Conservation (phyloP, 495 filamentous ascomycete species). For the Schizothecium vesticola region DNA sequence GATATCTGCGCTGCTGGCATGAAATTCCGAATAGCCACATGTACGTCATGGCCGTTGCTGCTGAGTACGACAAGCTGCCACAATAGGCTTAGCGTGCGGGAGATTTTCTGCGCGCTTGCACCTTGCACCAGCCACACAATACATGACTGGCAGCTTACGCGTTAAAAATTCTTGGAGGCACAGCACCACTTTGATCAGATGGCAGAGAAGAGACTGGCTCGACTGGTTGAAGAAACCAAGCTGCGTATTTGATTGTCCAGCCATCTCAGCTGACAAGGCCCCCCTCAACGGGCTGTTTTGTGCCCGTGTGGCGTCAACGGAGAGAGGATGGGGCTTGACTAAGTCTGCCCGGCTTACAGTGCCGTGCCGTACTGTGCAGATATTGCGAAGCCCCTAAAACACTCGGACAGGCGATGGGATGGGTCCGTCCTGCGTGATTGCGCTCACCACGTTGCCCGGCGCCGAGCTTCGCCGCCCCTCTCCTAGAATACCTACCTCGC, state of each 20-base stretch:
- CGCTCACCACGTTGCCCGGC: background rate
- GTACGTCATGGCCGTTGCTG: slow-evolving; percentile 3
- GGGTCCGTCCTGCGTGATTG: background rate
- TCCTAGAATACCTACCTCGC: background rate
- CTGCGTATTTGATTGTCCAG: too few relatives aligned
- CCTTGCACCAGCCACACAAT: background rate
- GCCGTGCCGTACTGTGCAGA: background rate
- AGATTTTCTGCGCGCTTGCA: background rate
- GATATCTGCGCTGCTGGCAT: background rate
- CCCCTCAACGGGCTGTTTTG: too few relatives aligned
- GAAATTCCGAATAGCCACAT: slow-evolving; percentile 1
- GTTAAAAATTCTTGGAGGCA: background rate
- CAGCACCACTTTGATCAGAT: background rate
- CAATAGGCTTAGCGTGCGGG: slow-evolving; percentile 8
- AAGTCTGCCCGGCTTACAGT: background rate
- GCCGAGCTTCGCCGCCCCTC: slow-evolving; percentile 6
- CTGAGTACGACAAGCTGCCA: slow-evolving; percentile 5
- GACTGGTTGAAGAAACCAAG: background rate
- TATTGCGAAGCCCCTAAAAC: background rate
- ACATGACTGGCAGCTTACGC: slow-evolving; percentile 1
- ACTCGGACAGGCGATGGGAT: background rate
- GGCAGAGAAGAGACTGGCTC: background rate
- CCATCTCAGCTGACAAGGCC: too few relatives aligned
- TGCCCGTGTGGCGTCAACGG: background rate
- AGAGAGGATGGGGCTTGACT: background rate